phyloP scores from a whole-genome alignment of 805 yeast species.

The Yamadazyma endophytica region DNA sequence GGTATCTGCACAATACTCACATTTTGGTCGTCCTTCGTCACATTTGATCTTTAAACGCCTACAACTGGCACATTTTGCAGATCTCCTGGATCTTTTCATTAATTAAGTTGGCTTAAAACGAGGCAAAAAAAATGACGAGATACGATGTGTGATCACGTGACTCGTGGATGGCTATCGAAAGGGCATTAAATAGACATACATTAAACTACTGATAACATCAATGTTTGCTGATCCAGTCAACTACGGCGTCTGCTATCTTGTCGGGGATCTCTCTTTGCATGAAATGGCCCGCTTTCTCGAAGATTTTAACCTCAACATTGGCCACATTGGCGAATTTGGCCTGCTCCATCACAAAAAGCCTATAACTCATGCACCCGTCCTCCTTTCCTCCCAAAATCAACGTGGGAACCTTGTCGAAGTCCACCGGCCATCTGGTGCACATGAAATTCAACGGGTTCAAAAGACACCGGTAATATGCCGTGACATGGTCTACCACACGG shows the following conservation, averaged over 20 bases:
- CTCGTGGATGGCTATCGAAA: too few species aligned
- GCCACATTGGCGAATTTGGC: constrained; percentile 13
- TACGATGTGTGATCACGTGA: too few species aligned
- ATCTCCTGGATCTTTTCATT: too few species aligned
- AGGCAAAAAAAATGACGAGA: too few species aligned
- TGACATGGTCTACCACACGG: constrained; percentile 27
- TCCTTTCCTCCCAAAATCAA: constrained; percentile 31
- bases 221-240: constrained; percentile 24
- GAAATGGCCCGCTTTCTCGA: constrained; percentile 29
- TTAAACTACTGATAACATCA: constrained; percentile 1
- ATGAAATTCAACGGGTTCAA: constrained; percentile 16
- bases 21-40: constrained; percentile 19
- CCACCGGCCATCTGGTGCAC: constrained; percentile 21
- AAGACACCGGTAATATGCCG: constrained; percentile 36
- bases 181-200: too few species aligned
- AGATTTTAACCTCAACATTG: constrained; percentile 11
- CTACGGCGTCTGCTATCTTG: constrained; percentile 19
- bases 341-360: constrained; percentile 22
- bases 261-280: constrained; percentile 36
- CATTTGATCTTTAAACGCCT: constrained; percentile 14
- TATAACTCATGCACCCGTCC: constrained; percentile 36
- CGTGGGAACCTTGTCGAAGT: constrained; percentile 33
- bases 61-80: constrained; percentile 11
- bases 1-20: constrained; percentile 23
- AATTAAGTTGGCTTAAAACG: too few species aligned